These are phyloP conservation scores for Colletotrichum sp. DNA, from an alignment of 2,329 filamentous ascomycete species.

Conservation along the genomic window DNA sequence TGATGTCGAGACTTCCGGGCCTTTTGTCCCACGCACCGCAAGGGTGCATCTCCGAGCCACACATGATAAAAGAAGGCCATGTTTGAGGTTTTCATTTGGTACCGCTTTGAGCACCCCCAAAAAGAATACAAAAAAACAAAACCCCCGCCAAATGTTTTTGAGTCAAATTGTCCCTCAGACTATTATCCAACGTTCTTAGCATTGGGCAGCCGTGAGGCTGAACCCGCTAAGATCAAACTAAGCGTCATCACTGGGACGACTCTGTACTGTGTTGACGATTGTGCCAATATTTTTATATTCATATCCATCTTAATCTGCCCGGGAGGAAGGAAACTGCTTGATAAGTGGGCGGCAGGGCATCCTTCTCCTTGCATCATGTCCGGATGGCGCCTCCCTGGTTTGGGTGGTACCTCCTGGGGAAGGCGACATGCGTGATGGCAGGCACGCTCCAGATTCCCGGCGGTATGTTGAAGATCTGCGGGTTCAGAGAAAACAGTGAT, in stretches of 20 bases:
- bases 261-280: neutral
- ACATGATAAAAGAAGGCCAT: neutral
- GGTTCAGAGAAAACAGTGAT: neutral
- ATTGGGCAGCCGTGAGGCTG: neutral
- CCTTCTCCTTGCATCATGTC: neutral
- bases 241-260: neutral
- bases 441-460: neutral
- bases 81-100: neutral
- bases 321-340: neutral
- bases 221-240: neutral
- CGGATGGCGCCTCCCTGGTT: neutral
- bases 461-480: neutral
- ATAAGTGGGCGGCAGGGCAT: neutral
- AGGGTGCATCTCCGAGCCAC: neutral
- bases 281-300: neutral
- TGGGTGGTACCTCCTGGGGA: neutral
- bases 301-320: neutral
- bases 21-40: neutral
- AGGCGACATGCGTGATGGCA: neutral
- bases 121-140: neutral
- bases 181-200: neutral
- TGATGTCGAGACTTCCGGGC: neutral
- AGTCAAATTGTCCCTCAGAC: neutral
- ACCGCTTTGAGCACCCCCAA: neutral
- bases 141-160: neutral